These are phyloP conservation scores for Kodamaea kakaduensis DNA, from an alignment of 805 yeast genomes.

Conservation along the genomic window DNA sequence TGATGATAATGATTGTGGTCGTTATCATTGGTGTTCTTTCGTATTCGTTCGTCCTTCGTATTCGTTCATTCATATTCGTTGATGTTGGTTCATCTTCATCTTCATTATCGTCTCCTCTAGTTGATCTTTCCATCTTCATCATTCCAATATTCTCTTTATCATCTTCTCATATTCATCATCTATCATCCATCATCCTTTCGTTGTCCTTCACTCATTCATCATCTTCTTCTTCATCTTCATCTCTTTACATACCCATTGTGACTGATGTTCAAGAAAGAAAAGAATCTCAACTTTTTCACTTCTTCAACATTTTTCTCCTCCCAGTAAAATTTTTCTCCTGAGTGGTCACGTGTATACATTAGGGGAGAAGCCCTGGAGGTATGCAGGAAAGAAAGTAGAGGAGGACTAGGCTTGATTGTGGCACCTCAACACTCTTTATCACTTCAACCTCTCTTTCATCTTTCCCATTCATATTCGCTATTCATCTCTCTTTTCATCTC, in stretches of 20 bases:
- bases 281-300: slow-evolving; percentile 6
- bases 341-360: too few relatives aligned
- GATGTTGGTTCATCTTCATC: background rate
- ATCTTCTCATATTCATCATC: background rate
- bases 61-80: background rate
- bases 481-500: too few relatives aligned
- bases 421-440: background rate
- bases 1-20: background rate
- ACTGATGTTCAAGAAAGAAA: slow-evolving; percentile 12
- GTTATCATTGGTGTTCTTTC: background rate
- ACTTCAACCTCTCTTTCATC: background rate
- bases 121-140: too few relatives aligned
- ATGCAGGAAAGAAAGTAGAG: background rate
- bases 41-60: background rate
- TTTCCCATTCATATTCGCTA: too few relatives aligned
- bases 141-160: too few relatives aligned
- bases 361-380: too few relatives aligned
- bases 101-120: too few relatives aligned
- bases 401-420: background rate
- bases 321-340: slow-evolving; percentile 6
- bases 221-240: background rate
- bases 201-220: background rate
- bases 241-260: slow-evolving; percentile 23
- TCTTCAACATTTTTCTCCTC: slow-evolving; percentile 7
- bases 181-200: background rate